These are phyloP conservation scores for Candida fluviatilis DNA, from an alignment of 805 yeast genomes.

Conservation along the genomic window DNA sequence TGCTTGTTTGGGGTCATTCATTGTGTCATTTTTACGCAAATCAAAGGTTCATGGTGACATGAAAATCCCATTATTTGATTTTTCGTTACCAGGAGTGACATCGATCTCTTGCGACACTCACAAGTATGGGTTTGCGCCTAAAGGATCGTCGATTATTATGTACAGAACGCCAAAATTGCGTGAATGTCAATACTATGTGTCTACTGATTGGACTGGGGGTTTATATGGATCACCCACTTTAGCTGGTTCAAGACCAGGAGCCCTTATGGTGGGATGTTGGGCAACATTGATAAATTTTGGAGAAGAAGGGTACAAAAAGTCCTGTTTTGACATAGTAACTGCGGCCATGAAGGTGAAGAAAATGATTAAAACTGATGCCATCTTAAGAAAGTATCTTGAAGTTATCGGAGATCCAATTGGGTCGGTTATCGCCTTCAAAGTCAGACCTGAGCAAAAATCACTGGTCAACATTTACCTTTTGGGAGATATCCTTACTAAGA, in stretches of 20 bases:
- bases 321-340: slow-evolving; percentile 61
- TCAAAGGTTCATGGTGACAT: slow-evolving; percentile 46
- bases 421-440: slow-evolving; percentile 78
- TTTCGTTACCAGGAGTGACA: slow-evolving; percentile 84
- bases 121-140: slow-evolving; percentile 97
- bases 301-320: slow-evolving; percentile 69
- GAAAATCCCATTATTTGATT: slow-evolving; percentile 64
- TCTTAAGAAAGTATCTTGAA: slow-evolving; percentile 49
- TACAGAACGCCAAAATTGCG: slow-evolving; percentile 69
- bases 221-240: slow-evolving; percentile 93
- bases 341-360: slow-evolving; percentile 58
- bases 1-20: slow-evolving; percentile 91
- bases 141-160: slow-evolving; percentile 92
- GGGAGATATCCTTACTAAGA: slow-evolving; percentile 61
- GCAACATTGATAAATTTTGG: slow-evolving; percentile 85
- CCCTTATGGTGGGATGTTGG: slow-evolving; percentile 97
- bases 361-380: slow-evolving; percentile 40
- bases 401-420: slow-evolving; percentile 83
- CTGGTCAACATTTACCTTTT: slow-evolving; percentile 68
- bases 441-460: slow-evolving; percentile 24
- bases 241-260: slow-evolving; percentile 97
- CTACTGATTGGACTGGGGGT: slow-evolving; percentile 90
- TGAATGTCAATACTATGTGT: slow-evolving; percentile 76
- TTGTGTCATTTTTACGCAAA: slow-evolving; percentile 72
- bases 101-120: slow-evolving; percentile 99